Conservation (phyloP, 139 green algal genomes). For the Micractinium sp. region DNA sequence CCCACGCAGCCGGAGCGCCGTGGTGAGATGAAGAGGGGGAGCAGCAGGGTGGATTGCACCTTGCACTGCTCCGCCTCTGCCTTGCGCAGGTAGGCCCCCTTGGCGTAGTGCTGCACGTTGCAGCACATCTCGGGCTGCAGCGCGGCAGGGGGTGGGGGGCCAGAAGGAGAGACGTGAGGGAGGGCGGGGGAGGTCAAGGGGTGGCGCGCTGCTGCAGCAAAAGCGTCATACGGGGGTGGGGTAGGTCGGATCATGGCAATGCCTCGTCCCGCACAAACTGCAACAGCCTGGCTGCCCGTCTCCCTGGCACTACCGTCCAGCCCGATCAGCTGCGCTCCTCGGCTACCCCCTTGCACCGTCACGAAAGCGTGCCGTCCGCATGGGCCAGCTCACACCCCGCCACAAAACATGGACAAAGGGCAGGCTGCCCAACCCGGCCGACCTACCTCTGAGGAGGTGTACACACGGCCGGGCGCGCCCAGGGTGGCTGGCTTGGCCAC, state of each 20-base stretch:
- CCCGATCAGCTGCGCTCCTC: no score
- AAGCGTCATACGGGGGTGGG: no score
- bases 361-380: no score
- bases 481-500: constrained; percentile 32
- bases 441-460: constrained; percentile 45
- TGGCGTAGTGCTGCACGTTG: constrained; percentile 65
- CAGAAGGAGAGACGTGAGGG: no score
- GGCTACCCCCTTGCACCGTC: no score
- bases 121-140: constrained; percentile 65
- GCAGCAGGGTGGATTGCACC: constrained; percentile 60
- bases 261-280: no score
- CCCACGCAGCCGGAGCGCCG: constrained; percentile 36
- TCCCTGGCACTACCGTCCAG: no score
- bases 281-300: no score
- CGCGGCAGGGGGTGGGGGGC: neutral
- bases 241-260: neutral
- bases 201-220: no score
- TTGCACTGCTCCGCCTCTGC: constrained; percentile 60
- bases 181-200: neutral
- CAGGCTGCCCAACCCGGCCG: no score
- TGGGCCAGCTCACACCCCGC: no score
- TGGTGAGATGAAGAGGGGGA: constrained; percentile 53
- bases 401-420: no score
- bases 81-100: constrained; percentile 51
- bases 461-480: constrained; percentile 59